These are phyloP conservation scores for Exophiala xenobiotica DNA, from an alignment of 2,329 filamentous ascomycete species.

Conservation along the genomic window DNA sequence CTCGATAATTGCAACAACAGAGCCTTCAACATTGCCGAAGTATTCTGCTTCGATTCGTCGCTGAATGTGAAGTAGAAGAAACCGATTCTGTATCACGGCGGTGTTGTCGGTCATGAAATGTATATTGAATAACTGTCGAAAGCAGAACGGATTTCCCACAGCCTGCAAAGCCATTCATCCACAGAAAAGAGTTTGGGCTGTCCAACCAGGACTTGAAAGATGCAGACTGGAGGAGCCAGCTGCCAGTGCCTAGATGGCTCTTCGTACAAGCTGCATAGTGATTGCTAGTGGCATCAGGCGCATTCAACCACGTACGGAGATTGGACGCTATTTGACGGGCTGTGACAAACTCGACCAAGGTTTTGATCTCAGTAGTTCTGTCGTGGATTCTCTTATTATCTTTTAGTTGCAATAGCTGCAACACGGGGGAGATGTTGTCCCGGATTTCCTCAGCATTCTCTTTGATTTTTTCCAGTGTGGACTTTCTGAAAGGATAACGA, in stretches of 20 bases:
- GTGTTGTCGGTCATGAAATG: conserved; percentile 20
- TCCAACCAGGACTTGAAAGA: conserved; percentile 30
- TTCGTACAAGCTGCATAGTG: conserved; percentile 37
- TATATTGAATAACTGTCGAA: conserved; percentile 34
- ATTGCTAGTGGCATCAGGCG: conserved; percentile 38
- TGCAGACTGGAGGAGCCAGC: conserved; percentile 32
- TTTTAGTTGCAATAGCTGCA: no score
- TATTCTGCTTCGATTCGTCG: conserved; percentile 33
- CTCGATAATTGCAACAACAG: conserved; percentile 33
- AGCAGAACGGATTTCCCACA: conserved; percentile 37
- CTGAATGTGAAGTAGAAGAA: conserved; percentile 35
- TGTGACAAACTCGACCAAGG: no score
- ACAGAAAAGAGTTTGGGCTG: conserved; percentile 32
- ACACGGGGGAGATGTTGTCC: no score
- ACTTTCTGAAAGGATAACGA: no score
- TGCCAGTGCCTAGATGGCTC: conserved; percentile 35
- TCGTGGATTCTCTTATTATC: no score
- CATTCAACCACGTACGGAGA: conserved; percentile 37
- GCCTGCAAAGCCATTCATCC: conserved; percentile 34
- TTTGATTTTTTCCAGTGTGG: no score
- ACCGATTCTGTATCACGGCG: no score
- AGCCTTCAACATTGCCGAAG: conserved; percentile 30
- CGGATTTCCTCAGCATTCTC: no score
- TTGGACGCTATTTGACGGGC: neutral
- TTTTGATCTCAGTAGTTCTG: no score